Percentiles rank a stretch among this genome's conserved stretches.
phyloP scores from a whole-genome alignment of 2,329 filamentous ascomycete genomes.

The Ramichloridium luteum region DNA sequence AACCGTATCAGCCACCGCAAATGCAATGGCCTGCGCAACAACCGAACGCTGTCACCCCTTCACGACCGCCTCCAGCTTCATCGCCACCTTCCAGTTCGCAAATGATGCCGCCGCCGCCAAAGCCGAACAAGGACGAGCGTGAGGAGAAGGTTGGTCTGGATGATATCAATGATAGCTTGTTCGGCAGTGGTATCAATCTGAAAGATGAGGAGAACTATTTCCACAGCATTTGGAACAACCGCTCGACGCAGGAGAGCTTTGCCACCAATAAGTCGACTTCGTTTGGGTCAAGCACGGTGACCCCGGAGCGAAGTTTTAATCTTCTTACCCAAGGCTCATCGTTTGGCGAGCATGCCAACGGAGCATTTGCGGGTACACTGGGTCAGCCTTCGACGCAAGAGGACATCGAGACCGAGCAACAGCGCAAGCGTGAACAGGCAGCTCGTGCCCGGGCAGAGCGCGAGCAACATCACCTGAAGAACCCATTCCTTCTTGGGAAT shows the following conservation, averaged over 20 bases:
- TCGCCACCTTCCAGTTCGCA: constrained; percentile 6
- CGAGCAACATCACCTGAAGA: constrained; percentile 56
- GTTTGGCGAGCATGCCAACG: constrained; percentile 27
- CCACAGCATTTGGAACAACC: constrained; percentile 50
- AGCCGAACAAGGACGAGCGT: constrained; percentile 41
- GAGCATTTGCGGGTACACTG: constrained; percentile 34
- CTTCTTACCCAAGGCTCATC: constrained; percentile 30
- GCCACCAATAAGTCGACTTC: constrained; percentile 30
- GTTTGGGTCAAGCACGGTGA: constrained; percentile 32
- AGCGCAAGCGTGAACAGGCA: constrained; percentile 54
- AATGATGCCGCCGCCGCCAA: constrained; percentile 50
- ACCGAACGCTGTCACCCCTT: not conserved
- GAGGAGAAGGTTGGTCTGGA: constrained; percentile 51
- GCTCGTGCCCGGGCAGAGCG: constrained; percentile 48
- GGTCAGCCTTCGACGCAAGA: constrained; percentile 46
- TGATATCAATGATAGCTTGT: constrained; percentile 72
- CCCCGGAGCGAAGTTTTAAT: constrained; percentile 37
- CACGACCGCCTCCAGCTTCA: constrained; percentile 6
- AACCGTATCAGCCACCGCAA: constrained; percentile 18
- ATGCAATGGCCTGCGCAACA: constrained; percentile 11
- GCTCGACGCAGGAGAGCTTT: constrained; percentile 22
- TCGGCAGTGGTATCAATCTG: constrained; percentile 75
- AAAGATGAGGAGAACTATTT: constrained; percentile 76
- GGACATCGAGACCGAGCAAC: constrained; percentile 54
- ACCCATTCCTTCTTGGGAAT: constrained; percentile 60